Percentiles rank a stretch among this genome's conserved stretches.
phyloP scores from a whole-genome alignment of 2,329 filamentous ascomycete genomes.

The Ceratocystis papillata region DNA sequence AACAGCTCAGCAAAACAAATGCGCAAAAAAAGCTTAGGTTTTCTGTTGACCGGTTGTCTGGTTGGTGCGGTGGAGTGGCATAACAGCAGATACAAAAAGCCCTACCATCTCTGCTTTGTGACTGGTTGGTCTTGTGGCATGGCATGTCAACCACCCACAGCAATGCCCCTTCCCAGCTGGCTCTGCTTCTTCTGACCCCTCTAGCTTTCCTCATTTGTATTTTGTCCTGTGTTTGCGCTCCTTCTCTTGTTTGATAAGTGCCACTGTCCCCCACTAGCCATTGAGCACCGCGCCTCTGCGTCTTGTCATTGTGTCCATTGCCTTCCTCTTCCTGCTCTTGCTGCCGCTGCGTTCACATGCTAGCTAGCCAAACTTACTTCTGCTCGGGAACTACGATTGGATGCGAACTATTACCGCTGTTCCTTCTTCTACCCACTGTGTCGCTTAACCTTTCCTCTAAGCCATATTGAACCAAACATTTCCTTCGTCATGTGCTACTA shows the following conservation, averaged over 20 bases:
- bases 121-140: not conserved
- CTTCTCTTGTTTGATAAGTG: not conserved
- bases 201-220: not conserved
- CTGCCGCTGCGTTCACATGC: not conserved
- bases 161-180: not conserved
- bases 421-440: not conserved
- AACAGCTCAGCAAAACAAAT: not conserved
- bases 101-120: not conserved
- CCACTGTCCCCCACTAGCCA: not conserved
- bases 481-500: slow-evolving; percentile 27
- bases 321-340: not conserved
- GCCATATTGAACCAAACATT: too few relatives aligned
- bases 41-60: not conserved
- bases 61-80: not conserved
- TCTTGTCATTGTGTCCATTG: not conserved
- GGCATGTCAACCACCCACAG: slow-evolving; percentile 8
- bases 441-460: too few relatives aligned
- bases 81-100: not conserved
- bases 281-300: not conserved
- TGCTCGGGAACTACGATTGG: not conserved
- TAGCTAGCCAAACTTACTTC: not conserved
- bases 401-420: not conserved
- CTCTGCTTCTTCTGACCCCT: not conserved
- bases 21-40: not conserved
- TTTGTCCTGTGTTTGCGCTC: not conserved